Conservation (phyloP, 176 grass and related monocot species). For the Aegilops bicornis region DNA sequence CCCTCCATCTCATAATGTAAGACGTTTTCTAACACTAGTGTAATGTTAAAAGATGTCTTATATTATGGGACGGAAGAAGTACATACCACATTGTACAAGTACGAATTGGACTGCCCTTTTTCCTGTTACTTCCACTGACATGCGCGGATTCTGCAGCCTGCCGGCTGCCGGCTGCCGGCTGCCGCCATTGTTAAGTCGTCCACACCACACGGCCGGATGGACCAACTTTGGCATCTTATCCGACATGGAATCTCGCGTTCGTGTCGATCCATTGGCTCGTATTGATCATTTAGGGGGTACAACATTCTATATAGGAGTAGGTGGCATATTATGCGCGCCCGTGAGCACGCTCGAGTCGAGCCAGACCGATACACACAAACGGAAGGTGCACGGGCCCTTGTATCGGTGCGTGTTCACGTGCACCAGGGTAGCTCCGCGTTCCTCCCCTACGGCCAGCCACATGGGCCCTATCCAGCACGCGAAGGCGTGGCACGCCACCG, state of each 20-base stretch:
- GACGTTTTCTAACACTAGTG: too few species aligned
- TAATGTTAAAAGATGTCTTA: too few species aligned
- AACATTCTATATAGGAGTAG: background rate
- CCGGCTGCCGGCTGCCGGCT: background rate
- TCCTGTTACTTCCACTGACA: background rate
- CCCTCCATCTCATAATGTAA: too few species aligned
- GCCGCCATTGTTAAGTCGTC: background rate
- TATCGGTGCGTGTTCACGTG: slow-evolving; percentile 25
- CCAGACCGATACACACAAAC: background rate
- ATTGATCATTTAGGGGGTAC: background rate
- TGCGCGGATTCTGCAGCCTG: background rate
- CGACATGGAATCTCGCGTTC: background rate
- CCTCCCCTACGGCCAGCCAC: too few species aligned
- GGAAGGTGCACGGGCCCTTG: background rate
- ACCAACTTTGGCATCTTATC: slow-evolving; percentile 1
- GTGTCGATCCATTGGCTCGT: background rate
- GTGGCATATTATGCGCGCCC: background rate
- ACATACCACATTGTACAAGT: too few species aligned
- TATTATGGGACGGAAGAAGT: too few species aligned
- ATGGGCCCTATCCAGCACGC: background rate
- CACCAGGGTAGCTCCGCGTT: background rate
- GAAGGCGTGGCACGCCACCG: background rate
- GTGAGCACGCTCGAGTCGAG: background rate
- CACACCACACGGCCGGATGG: background rate
- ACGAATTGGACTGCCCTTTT: background rate